Base-by-base conservation (phyloP, 352 stramenopile genomes). In the Phytopythium litorale region DNA sequence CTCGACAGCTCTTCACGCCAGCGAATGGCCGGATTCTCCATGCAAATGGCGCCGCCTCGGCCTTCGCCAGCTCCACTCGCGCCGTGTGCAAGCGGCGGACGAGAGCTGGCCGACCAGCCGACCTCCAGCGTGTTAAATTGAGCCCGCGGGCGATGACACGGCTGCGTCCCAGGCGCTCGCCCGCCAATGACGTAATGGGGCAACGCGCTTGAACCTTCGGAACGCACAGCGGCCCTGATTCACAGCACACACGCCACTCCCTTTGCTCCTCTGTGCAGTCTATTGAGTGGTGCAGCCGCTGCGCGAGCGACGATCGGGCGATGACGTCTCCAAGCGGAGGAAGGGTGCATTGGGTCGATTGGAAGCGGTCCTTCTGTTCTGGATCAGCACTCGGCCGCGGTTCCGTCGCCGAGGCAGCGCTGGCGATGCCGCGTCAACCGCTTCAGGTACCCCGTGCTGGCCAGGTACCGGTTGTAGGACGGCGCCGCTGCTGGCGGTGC, bases 371-470 rank as follows among this genome's bases (percentile, higher is more conserved):
- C 28, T 32, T 32, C 7, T 18, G 30, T 30, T 32, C 7, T 18
- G 30, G 18, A 30, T 51, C 21, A 28, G 3, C 18, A 18, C 13
- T 16, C 0, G 18, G 13, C 12, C 33, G 0, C 15, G 19, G 7
- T 8, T 58, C 52, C 25, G 52, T 43, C 37, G 52, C 52, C 12
- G n/a, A n/a, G 35, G 28, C 32, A 23, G 23, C 38, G 60, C 37
- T 69, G 65, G 25, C 55, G 67, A 52, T 69, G 51, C 54, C 64
- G 70, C 50, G 65, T 67, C 38, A 84, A 50, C 9, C 70, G 75
- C 28, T 76, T 68, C 51, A 70, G 48, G 56, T 90, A 90, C 57
- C 81, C 84, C 40, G 78, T 87, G 58, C 68, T 75, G 53, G 78
- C 62, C 58, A 88, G 77, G 65, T 79, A 87, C 50, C 75, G 62